Evolutionary conservation across 1,139 yeast species (phyloP), one percentile per base, ranked within the genome.

Genomic region (Sugiyamaella pinicola): DNA sequence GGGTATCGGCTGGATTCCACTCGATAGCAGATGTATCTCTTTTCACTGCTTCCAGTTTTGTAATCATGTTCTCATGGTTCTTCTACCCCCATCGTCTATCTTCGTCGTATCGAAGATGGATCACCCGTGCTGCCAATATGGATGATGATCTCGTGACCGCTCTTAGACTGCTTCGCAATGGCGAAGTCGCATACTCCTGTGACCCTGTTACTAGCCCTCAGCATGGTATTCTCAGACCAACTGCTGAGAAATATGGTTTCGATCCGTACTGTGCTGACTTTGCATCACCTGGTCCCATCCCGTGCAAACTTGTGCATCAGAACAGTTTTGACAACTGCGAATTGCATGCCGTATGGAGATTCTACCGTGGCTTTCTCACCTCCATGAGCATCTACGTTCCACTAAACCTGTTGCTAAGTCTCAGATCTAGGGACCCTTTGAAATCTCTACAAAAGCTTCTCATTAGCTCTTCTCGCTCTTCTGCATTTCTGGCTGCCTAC

Each of bases 1-100:
- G 55, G 6, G 50, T 52, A 13, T 26, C 58, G 1, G 24, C 38
- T 33, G 13, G 42, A 13, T 43, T 53, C 26, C 33, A 53, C 40
- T 37, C 68, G 58, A 29, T 59, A 56, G 58, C 66, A 56, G 64
- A 66, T 58, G 52, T 65, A 35, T 17, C 60, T 58, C 39, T 65
- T 54, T 60, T 68, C 59, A 50, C 60, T 3, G 52, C 57, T 4
- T 57, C 66, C 2, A 57, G 61, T 35, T 61, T 55, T 41, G 61
- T 71, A 22, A 71, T 75, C 46, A 74, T 75, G 77, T 70, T 66
- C 56, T 54, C 69, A 26, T 75, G 78, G 78, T 71, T 73, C 53
- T 74, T 62, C 56, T 56, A 64, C 47, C 78, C 78, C 1, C 65
- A 67, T 12, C 64, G 64, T 37, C 60, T 75, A 31, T 71, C 76